Evolutionary conservation across 352 stramenopile species (phyloP).

Genomic region (Globisporangium yorkense): DNA sequence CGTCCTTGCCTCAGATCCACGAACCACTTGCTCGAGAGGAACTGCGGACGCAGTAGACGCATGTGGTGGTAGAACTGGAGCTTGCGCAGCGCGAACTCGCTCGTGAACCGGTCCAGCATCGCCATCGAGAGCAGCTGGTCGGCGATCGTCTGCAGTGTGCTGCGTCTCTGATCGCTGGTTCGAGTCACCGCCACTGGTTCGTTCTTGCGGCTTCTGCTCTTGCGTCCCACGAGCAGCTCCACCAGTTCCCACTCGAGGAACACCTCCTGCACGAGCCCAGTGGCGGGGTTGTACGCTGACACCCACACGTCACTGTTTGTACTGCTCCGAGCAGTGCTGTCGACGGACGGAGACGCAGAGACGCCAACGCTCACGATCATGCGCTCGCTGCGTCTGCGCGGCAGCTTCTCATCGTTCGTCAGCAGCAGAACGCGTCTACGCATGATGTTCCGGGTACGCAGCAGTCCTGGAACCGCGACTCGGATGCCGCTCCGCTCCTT

Average conservation of each 20-base stretch:
- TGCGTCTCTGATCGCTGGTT: conserved; percentile 1
- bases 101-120: conserved; percentile 73
- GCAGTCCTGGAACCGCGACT: conserved; percentile 42
- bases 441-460: conserved; percentile 33
- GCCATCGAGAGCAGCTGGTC: conserved; percentile 40
- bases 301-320: conserved; percentile 26
- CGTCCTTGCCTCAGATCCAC: conserved; percentile 41
- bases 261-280: conserved; percentile 32
- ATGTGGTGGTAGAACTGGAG: conserved; percentile 68
- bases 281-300: conserved; percentile 45
- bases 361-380: conserved; percentile 49
- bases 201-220: conserved; percentile 11
- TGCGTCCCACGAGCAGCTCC: conserved; percentile 34
- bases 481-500: conserved; percentile 16
- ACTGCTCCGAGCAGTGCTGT: conserved; percentile 10
- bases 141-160: conserved; percentile 22
- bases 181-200: neutral
- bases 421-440: conserved; percentile 30
- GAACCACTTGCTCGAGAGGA: conserved; percentile 58
- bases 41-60: conserved; percentile 37
- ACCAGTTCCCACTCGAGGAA: conserved; percentile 73
- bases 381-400: conserved; percentile 10
- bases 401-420: conserved; percentile 15
- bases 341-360: conserved; percentile 13
- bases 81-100: conserved; percentile 58